Evolutionary conservation across 345 rosid genomes (phyloP), one percentile per base, ranked within the genome.

Genomic region (Gossypium australe): DNA sequence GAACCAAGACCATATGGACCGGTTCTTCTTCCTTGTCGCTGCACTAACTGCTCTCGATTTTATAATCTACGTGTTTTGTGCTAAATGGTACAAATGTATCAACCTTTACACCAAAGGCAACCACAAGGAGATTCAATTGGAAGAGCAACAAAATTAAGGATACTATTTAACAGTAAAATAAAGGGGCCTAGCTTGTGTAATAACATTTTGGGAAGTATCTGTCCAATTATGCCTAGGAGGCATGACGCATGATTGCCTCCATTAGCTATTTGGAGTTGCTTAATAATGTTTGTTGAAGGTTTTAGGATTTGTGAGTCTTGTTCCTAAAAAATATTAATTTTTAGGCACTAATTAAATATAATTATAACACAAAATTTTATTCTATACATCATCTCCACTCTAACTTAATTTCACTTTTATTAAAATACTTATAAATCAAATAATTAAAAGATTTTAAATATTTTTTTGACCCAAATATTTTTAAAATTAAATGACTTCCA

Each of bases 1-100:
- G 56, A 94, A 94, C 74, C 24, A 24, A 7, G 97, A 97, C 43
- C 97, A 92, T 52, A 84, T 94, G 86, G 97, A 94, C 76, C 68
- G 97, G 74, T 92, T 90, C 75, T 92, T 86, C 82, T 88, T 90
- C 81, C 76, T 90, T 0, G 77, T 94, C 13, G 97, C 97, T 0
- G 75, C 2, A 4, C 78, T 20, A 20, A 0, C 20, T 20, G 20
- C 20, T 20, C n/a, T 88, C 1, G 97, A 94, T 83, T 88, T 90
- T 43, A 78, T 79, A 43, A 57, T 90, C 11, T 94, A 90, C 76
- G 52, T 90, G 83, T 57, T 79, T 1, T 90, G 87, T 79, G 94
- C 98, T 1, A 92, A 76, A 53, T 89, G 97, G 97, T 94, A 94
- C 77, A 87, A 80, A 63, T 78, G 86, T 41, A 92, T 92, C 80